phyloP scores from a whole-genome alignment of 2,329 filamentous ascomycete genomes.

The Pseudocercospora crystallina region DNA sequence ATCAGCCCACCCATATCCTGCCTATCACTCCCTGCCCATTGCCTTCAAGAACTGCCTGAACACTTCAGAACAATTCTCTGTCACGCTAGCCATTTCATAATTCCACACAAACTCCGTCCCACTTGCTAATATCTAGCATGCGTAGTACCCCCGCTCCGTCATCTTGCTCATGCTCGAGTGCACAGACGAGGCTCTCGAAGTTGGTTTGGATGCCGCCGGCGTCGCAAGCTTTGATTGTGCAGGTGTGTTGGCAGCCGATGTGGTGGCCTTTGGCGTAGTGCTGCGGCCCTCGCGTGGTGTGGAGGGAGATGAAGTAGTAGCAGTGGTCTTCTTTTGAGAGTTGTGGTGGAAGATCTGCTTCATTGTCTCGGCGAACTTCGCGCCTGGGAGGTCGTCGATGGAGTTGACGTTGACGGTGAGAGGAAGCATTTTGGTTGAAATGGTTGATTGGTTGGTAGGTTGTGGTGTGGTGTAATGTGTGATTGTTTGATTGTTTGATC shows the following conservation, averaged over 20 bases:
- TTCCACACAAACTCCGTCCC: not conserved
- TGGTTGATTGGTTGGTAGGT: not conserved
- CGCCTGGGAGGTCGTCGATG: slow-evolving; percentile 8
- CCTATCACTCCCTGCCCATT: no score
- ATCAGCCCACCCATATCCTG: no score
- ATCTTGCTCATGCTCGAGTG: not conserved
- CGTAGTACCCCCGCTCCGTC: slow-evolving; percentile 1
- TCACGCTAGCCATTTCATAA: not conserved
- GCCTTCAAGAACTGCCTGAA: no score
- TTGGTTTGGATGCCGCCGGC: slow-evolving; percentile 1
- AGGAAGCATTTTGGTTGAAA: not conserved
- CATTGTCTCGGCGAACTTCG: slow-evolving; percentile 7
- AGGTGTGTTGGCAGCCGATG: not conserved
- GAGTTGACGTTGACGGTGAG: not conserved
- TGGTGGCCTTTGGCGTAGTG: slow-evolving; percentile 1
- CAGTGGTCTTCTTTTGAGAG: not conserved
- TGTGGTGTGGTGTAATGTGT: not conserved
- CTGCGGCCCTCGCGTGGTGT: not conserved
- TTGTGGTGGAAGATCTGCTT: slow-evolving; percentile 6
- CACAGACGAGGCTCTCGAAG: slow-evolving; percentile 1
- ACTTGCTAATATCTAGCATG: not conserved
- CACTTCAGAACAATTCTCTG: no score
- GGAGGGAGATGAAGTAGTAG: no score
- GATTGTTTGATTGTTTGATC: not conserved
- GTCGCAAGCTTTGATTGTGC: no score